Conservation (phyloP, 1,139 yeast species). For the Diutina scorzettiae region DNA sequence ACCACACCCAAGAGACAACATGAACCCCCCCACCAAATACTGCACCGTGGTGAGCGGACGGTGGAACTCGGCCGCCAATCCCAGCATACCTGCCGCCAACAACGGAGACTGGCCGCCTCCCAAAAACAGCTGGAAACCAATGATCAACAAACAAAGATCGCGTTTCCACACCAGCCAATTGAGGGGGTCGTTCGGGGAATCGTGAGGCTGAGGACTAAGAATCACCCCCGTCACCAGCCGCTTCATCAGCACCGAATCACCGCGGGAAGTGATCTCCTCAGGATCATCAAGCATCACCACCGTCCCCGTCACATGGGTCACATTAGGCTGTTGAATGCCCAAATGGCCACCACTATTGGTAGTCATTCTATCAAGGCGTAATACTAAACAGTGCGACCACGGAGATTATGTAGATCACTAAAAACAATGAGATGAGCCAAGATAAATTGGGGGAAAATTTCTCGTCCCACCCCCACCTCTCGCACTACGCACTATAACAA, state of each 20-base stretch:
- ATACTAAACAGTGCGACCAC: too few relatives aligned
- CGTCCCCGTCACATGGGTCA: slow-evolving; percentile 34
- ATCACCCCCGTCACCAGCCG: slow-evolving; percentile 43
- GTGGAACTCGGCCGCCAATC: slow-evolving; percentile 30
- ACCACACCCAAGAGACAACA: slow-evolving; percentile 49
- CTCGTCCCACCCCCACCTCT: too few relatives aligned
- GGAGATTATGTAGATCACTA: too few relatives aligned
- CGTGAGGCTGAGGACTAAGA: slow-evolving; percentile 64
- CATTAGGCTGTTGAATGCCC: slow-evolving; percentile 1
- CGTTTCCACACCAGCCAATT: slow-evolving; percentile 59
- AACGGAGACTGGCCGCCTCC: slow-evolving; percentile 58
- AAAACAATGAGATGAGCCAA: too few relatives aligned
- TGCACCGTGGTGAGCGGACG: slow-evolving; percentile 32
- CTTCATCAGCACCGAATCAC: slow-evolving; percentile 17
- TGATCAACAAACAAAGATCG: slow-evolving; percentile 38
- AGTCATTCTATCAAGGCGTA: too few relatives aligned
- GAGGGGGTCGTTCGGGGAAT: slow-evolving; percentile 64
- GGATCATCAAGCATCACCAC: slow-evolving; percentile 24
- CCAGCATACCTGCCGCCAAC: slow-evolving; percentile 44
- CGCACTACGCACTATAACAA: too few relatives aligned
- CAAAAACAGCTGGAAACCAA: slow-evolving; percentile 47
- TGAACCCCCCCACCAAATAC: slow-evolving; percentile 47
- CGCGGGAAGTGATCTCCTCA: slow-evolving; percentile 9
- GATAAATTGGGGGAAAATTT: too few relatives aligned
- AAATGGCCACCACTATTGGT: not conserved